A percentile compares a stretch with the other conserved stretches of the same genome.
Conservation (phyloP, 139 green algal species). For the Spirogloea muscicola region DNA sequence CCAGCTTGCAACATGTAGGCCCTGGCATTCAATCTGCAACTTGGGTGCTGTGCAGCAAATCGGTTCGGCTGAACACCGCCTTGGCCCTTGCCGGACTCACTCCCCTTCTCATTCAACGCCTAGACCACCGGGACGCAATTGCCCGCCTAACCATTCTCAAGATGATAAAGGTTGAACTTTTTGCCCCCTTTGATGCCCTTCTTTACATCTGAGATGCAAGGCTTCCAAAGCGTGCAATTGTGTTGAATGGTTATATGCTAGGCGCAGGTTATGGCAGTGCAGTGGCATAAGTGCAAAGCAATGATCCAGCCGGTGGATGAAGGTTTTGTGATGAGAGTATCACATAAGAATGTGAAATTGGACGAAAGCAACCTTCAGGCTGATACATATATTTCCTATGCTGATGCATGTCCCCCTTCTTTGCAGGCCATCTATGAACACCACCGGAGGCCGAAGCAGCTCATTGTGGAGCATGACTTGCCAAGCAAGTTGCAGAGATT, state of each 20-base stretch:
- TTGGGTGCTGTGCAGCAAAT: constrained; percentile 37
- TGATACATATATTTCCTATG: background rate
- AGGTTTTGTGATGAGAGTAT: background rate
- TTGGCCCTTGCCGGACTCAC: constrained; percentile 19
- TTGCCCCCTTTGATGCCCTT: background rate
- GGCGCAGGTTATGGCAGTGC: background rate
- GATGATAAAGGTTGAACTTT: constrained; percentile 40
- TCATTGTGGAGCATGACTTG: constrained; percentile 41
- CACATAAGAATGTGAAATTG: background rate
- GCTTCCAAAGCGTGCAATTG: background rate
- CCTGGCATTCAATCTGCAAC: too few relatives aligned
- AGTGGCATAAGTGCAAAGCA: background rate
- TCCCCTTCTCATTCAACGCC: constrained; percentile 35
- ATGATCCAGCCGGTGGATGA: background rate
- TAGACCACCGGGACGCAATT: constrained; percentile 22
- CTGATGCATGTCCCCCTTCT: background rate
- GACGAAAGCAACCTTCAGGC: background rate
- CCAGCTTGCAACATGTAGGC: too few relatives aligned
- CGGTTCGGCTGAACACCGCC: constrained; percentile 23
- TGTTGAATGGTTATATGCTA: too few relatives aligned
- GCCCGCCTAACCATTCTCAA: constrained; percentile 41
- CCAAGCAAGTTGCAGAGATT: constrained; percentile 38
- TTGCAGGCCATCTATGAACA: constrained; percentile 50
- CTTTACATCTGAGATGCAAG: background rate
- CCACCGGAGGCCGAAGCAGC: constrained; percentile 46